These are phyloP conservation scores for Candida tetrigidarum DNA, from an alignment of 1,139 yeast genomes.

Conservation along the genomic window DNA sequence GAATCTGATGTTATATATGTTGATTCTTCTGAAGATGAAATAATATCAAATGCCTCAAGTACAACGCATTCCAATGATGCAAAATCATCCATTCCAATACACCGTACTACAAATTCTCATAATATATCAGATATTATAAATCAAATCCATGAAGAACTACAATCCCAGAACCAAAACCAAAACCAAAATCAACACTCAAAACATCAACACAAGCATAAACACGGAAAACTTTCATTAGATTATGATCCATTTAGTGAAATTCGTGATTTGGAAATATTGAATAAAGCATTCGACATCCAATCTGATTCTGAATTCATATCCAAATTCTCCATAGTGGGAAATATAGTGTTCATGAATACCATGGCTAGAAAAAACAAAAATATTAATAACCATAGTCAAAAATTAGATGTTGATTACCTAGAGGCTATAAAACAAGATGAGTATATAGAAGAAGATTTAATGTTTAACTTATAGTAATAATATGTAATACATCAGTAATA, in stretches of 20 bases:
- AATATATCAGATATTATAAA: conserved; percentile 28
- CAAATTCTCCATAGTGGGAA: conserved; percentile 1
- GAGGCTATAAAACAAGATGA: conserved; percentile 2
- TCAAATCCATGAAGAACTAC: conserved; percentile 19
- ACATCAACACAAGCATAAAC: conserved; percentile 29
- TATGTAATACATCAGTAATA: too few species aligned
- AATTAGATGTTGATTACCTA: conserved; percentile 4
- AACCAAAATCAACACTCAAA: conserved; percentile 10
- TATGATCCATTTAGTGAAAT: conserved; percentile 27
- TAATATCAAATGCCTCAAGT: conserved; percentile 11
- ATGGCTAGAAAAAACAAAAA: neutral
- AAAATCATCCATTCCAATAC: too few species aligned
- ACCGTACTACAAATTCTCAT: conserved; percentile 27
- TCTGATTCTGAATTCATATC: conserved; percentile 13
- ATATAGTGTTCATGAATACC: conserved; percentile 5
- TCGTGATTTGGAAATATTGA: conserved; percentile 22
- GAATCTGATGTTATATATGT: conserved; percentile 25
- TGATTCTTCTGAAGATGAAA: conserved; percentile 19
- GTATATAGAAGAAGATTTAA: conserved; percentile 6
- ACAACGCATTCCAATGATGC: neutral
- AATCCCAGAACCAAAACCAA: too few species aligned
- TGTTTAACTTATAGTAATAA: conserved; percentile 4
- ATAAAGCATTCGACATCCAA: conserved; percentile 19
- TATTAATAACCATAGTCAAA: neutral
- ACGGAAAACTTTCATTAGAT: conserved; percentile 1